Evolutionary conservation across 768 basidiomycete genomes (phyloP), one percentile per base, ranked within the genome.

Genomic region (Trametes cubensis): DNA sequence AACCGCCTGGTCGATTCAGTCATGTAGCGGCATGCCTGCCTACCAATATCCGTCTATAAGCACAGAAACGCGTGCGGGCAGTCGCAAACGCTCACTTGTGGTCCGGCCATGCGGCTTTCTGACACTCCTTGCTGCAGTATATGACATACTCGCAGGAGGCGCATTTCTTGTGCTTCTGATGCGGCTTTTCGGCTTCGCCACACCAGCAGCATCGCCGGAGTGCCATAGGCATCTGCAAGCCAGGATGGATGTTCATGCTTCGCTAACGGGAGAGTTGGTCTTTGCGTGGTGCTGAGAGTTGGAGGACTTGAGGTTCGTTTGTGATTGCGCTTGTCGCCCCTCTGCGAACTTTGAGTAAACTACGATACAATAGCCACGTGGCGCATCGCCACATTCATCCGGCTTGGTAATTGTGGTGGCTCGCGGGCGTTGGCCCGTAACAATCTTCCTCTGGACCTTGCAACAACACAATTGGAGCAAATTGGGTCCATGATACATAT

Each of bases 101-200:
- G 4, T 41, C 47, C 10, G 28, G 45, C 57, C 57, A 58, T 5
- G 26, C 47, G 15, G 46, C 46, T 20, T 30, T 49, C 39, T 58
- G 57, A 18, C 57, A 58, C 11, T 39, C 21, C 34, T 49, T 58
- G 34, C 47, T 34, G 57, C 57, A 58, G 38, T 58, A 58, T 15
- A 47, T 11, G 4, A 39, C 40, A 20, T 42, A 54, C 23, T 41
- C 53, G 23, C 53, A 54, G 7, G 53, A 40, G 15, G 53, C 53
- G 23, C 53, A 54, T 42, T 42, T 54, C 53, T 44, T 54, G 14
- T 42, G 40, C 25, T 44, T 54, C 23, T 39, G 40, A 14, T 13
- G 13, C 23, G 53, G 53, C 41, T 44, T 42, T 23, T 54, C 53
- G 15, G 46, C 25, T 18, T 40, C 39, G 18, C 44, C 46, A 40